Evolutionary conservation across 2,329 filamentous ascomycete species (phyloP), one percentile per base, ranked within the genome.

Genomic region (Seiridium unicorne): DNA sequence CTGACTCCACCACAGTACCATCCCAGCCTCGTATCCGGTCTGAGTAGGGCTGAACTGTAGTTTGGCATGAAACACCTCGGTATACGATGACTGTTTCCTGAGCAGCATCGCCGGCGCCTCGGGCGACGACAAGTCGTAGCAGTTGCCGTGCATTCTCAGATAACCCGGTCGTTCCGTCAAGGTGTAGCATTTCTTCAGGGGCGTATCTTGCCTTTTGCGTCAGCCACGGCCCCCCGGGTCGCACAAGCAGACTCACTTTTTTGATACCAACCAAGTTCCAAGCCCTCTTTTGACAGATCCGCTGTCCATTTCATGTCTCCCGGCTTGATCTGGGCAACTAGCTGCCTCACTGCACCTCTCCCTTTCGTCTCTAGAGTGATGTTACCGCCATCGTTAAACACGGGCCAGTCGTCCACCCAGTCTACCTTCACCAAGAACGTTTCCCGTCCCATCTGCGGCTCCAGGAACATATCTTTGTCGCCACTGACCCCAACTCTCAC

Each of bases 1-100:
- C 7, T 82, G 78, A 51, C 79, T 84, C 80, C 81, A 84, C 77
- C 81, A 86, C 0, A 85, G 66, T 0, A 81, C 79, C 0, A 79
- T 72, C 0, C 84, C 84, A 0, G 84, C 83, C 70, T 86, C 84
- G 3, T 78, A 78, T 1, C 76, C 72, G 3, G 67, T 48, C 3
- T 73, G 72, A 0, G 68, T 71, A 0, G 82, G 81, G 0, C 70
- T 64, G 61, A 86, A 87, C 0, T 76, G 72, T 10, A 86, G 66
- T 2, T 69, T 74, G 0, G 76, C 77, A 32, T 74, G 69, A 67
- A 81, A 85, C 0, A 62, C 71, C 48, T 79, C 78, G 18, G 65
- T 66, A 8, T 74, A 78, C 0, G 77, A 73, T 0, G 73, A 76
- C 65, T 87, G 84, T 60, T 86, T 86, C 7, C 84, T 76, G 2